Percentiles rank a stretch among this genome's conserved stretches.
These are phyloP conservation scores for Penicilliopsis zonata DNA, from an alignment of 495 filamentous ascomycete species.

Conservation along the genomic window DNA sequence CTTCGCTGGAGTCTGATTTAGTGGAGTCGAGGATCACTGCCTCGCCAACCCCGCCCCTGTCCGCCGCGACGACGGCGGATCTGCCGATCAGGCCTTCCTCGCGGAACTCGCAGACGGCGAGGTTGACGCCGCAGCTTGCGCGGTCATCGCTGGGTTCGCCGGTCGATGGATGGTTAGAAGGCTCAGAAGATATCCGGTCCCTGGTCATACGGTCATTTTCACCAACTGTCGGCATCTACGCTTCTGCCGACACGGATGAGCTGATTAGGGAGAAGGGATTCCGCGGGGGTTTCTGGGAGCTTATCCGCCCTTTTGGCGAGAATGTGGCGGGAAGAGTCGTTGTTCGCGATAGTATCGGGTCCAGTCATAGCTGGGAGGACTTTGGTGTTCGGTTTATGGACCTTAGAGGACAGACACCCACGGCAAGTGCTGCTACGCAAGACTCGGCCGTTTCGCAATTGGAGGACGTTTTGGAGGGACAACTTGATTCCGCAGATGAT, in stretches of 20 bases:
- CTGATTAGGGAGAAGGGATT: slow-evolving; percentile 80
- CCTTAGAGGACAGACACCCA: slow-evolving; percentile 18
- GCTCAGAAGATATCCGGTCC: slow-evolving; percentile 52
- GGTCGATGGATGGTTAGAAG: slow-evolving; percentile 33
- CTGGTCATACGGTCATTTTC: slow-evolving; percentile 75
- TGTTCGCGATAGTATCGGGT: slow-evolving; percentile 78
- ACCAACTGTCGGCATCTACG: slow-evolving; percentile 73
- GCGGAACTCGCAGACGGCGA: slow-evolving; percentile 46
- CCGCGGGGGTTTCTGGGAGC: slow-evolving; percentile 61
- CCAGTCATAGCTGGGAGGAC: slow-evolving; percentile 74
- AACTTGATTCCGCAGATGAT: slow-evolving; percentile 23
- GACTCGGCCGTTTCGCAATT: slow-evolving; percentile 34
- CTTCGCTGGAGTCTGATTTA: slow-evolving; percentile 33
- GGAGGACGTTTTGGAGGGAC: slow-evolving; percentile 46
- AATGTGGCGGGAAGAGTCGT: slow-evolving; percentile 75
- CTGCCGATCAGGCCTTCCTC: slow-evolving; percentile 30
- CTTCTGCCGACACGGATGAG: slow-evolving; percentile 71
- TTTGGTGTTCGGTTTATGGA: slow-evolving; percentile 77
- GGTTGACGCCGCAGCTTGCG: slow-evolving; percentile 42
- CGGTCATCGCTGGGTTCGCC: slow-evolving; percentile 45
- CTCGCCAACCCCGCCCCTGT: slow-evolving; percentile 30
- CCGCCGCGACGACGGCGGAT: slow-evolving; percentile 18
- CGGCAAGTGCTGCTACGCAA: slow-evolving; percentile 10
- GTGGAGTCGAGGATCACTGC: slow-evolving; percentile 39
- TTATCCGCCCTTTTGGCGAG: slow-evolving; percentile 89